phyloP scores from a whole-genome alignment of 441 rosid species.

The Cnidoscolus chayamansa region DNA sequence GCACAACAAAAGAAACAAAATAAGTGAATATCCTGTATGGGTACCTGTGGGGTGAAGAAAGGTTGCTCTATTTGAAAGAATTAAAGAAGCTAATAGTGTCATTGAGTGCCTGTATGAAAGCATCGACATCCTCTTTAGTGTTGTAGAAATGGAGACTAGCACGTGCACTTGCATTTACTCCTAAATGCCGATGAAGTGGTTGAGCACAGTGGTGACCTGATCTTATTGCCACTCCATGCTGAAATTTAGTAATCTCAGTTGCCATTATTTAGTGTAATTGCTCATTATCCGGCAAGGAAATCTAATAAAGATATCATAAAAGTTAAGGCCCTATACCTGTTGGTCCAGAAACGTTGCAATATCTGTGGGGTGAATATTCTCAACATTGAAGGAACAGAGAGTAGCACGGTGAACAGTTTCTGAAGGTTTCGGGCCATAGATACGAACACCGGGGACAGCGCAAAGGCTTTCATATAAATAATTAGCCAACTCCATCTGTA shows the following conservation, averaged over 20 bases:
- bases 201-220: conserved; percentile 98
- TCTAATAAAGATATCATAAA: background rate
- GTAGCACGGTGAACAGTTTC: conserved; percentile 54
- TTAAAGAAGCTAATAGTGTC: conserved; percentile 74
- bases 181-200: conserved; percentile 80
- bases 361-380: conserved; percentile 78
- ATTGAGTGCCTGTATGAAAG: conserved; percentile 60
- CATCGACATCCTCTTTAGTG: conserved; percentile 77
- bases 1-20: background rate
- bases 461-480: conserved; percentile 70
- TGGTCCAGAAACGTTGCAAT: conserved; percentile 82
- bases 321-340: conserved; percentile 46
- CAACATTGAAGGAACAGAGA: conserved; percentile 85
- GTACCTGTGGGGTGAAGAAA: background rate
- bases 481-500: conserved; percentile 59
- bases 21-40: background rate
- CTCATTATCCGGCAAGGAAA: background rate
- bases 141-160: conserved; percentile 93
- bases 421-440: conserved; percentile 90
- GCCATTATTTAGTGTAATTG: background rate
- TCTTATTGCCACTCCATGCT: conserved; percentile 97
- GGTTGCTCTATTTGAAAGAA: conserved; percentile 46
- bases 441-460: conserved; percentile 50
- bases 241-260: conserved; percentile 28
- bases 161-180: conserved; percentile 78